Conservation (phyloP, 2,329 filamentous ascomycete species). For the Corniculantispora saksenae region DNA sequence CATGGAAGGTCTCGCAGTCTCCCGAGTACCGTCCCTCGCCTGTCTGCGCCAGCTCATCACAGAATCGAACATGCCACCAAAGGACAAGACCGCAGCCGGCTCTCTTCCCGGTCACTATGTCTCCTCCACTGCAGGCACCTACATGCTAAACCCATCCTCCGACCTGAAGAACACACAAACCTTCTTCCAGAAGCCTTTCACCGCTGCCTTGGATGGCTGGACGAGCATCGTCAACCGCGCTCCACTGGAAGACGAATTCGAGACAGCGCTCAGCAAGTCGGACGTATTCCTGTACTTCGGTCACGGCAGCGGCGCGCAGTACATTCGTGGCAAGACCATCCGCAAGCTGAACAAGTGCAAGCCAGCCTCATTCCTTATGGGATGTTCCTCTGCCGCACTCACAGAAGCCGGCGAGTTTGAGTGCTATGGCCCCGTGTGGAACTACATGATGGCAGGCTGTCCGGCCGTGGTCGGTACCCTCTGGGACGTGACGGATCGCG, state of each 20-base stretch:
- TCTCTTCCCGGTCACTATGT: conserved; percentile 52
- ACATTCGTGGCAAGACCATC: conserved; percentile 82
- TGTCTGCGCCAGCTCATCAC: conserved; percentile 76
- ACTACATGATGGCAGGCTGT: conserved; percentile 85
- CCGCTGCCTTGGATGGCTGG: conserved; percentile 65
- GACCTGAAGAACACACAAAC: conserved; percentile 80
- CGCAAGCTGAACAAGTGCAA: conserved; percentile 73
- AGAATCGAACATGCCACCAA: conserved; percentile 38
- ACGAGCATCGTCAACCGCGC: conserved; percentile 64
- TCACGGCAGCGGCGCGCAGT: conserved; percentile 92
- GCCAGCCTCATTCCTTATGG: conserved; percentile 86
- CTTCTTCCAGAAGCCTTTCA: conserved; percentile 67
- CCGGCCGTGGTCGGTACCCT: conserved; percentile 88
- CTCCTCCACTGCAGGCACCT: conserved; percentile 60
- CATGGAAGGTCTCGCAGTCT: conserved; percentile 76
- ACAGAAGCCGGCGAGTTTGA: conserved; percentile 82
- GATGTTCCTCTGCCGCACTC: conserved; percentile 84
- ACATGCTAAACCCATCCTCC: conserved; percentile 85
- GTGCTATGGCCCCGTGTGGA: conserved; percentile 84
- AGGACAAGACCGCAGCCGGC: background rate
- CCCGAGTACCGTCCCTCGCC: conserved; percentile 82
- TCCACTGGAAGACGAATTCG: conserved; percentile 79
- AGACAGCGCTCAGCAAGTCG: conserved; percentile 61
- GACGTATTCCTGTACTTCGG: conserved; percentile 91
- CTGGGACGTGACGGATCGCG: conserved; percentile 97